Evolutionary conservation across 768 basidiomycete genomes (phyloP).

Genomic region (Calocera viscosa): DNA sequence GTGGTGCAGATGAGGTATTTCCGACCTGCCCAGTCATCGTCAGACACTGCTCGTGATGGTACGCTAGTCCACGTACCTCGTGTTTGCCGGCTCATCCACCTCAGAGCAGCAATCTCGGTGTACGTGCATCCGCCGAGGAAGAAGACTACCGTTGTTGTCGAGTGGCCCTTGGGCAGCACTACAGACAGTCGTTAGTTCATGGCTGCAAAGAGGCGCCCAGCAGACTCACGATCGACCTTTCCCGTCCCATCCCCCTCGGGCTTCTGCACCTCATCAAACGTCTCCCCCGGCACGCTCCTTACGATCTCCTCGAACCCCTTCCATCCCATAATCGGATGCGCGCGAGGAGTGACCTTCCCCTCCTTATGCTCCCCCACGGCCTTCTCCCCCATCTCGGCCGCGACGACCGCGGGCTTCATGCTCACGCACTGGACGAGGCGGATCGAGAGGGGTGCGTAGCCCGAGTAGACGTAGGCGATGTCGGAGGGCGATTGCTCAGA

Average conservation of each 20-base stretch:
- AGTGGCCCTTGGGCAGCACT: conserved; percentile 39
- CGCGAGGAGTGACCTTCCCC: conserved; percentile 45
- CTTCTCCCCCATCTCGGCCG: conserved; percentile 32
- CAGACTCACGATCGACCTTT: not conserved
- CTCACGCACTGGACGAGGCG: conserved; percentile 86
- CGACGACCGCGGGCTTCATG: conserved; percentile 75
- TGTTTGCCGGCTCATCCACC: conserved; percentile 82
- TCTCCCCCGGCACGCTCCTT: conserved; percentile 67
- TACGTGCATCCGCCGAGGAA: conserved; percentile 97
- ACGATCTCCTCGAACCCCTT: conserved; percentile 92
- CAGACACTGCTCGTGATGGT: not conserved
- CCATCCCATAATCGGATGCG: conserved; percentile 92
- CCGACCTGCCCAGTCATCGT: conserved; percentile 45
- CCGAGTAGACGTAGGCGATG: conserved; percentile 91
- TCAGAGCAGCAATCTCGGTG: conserved; percentile 87
- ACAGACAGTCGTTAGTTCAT: conserved; percentile 5
- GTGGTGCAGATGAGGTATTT: conserved; percentile 85
- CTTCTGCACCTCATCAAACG: conserved; percentile 54
- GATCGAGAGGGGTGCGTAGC: conserved; percentile 87
- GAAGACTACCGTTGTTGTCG: conserved; percentile 81
- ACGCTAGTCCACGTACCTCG: conserved; percentile 40
- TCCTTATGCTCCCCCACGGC: conserved; percentile 35
- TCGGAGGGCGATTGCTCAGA: conserved; percentile 58
- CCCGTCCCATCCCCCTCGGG: conserved; percentile 16
- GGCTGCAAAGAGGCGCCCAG: not conserved